Percentiles rank a stretch among this genome's conserved stretches.
Evolutionary conservation across 495 filamentous ascomycete species (phyloP).

Genomic region (Penicillium desertorum): DNA sequence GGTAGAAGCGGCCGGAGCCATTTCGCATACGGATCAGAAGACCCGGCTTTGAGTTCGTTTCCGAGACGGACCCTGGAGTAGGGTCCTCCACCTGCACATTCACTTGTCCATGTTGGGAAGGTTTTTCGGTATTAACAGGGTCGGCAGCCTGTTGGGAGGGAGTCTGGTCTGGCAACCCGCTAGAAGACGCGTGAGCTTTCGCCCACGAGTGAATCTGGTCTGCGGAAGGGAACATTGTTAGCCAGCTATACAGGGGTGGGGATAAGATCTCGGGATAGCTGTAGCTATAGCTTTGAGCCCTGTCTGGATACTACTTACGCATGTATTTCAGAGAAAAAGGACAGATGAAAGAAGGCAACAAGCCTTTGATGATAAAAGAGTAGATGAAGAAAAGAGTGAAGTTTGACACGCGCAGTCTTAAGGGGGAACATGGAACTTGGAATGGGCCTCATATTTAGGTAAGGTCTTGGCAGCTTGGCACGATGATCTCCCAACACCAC

Average conservation of each 20-base stretch:
- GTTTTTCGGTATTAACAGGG: conserved; percentile 14
- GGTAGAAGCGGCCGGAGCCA: conserved; percentile 37
- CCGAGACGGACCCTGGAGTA: conserved; percentile 22
- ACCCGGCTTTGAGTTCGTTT: conserved; percentile 29
- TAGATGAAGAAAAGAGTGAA: background rate
- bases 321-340: conserved; percentile 42
- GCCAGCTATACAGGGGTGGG: conserved; percentile 11
- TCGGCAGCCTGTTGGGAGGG: conserved; percentile 11
- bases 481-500: conserved; percentile 6
- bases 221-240: conserved; percentile 19
- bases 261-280: background rate
- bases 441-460: conserved; percentile 5
- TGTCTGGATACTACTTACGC: conserved; percentile 33
- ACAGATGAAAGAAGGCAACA: conserved; percentile 11
- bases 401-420: background rate
- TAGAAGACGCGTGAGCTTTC: conserved; percentile 49
- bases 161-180: conserved; percentile 12
- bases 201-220: conserved; percentile 51
- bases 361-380: conserved; percentile 7
- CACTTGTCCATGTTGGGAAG: conserved; percentile 40
- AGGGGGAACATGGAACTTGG: conserved; percentile 4
- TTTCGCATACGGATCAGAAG: conserved; percentile 35
- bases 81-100: conserved; percentile 25
- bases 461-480: conserved; percentile 13
- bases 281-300: background rate